A percentile compares a stretch with the other conserved stretches of the same genome.
These are phyloP conservation scores for Nitzschia sp. DNA, from an alignment of 108 stramenopile species.

Conservation along the genomic window DNA sequence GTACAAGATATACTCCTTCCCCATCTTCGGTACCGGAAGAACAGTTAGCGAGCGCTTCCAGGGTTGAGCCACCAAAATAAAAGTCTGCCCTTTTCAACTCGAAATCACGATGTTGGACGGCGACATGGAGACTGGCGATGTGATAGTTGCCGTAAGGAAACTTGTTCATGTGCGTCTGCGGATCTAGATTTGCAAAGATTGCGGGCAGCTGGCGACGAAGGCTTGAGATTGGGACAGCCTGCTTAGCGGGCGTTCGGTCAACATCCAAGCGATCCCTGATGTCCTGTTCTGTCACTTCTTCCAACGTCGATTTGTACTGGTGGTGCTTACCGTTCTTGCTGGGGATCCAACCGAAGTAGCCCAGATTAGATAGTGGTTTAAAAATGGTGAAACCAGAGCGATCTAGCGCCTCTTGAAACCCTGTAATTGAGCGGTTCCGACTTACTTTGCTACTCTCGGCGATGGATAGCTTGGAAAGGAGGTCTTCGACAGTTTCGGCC, in stretches of 20 bases:
- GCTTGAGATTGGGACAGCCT: neutral
- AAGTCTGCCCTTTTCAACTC: constrained; percentile 20
- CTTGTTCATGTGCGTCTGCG: neutral
- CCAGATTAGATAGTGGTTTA: neutral
- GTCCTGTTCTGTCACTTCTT: neutral
- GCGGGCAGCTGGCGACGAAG: neutral
- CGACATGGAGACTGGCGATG: neutral
- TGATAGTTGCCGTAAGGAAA: neutral
- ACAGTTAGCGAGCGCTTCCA: constrained; percentile 16
- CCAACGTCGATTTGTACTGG: neutral
- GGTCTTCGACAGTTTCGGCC: no score
- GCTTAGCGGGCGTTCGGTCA: neutral
- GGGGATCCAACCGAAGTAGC: constrained; percentile 1
- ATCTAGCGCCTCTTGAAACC: constrained; percentile 2
- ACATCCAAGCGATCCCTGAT: neutral
- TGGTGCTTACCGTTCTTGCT: neutral
- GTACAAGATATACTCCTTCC: neutral
- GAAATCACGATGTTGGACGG: neutral
- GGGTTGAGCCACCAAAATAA: constrained; percentile 31
- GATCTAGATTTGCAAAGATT: neutral
- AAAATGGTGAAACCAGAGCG: constrained; percentile 3
- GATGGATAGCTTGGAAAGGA: no score
- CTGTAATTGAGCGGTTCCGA: no score
- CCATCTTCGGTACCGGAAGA: neutral
- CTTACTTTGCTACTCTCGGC: no score